phyloP scores from a whole-genome alignment of 2,329 filamentous ascomycete genomes.

The Talaromyces atroroseus region DNA sequence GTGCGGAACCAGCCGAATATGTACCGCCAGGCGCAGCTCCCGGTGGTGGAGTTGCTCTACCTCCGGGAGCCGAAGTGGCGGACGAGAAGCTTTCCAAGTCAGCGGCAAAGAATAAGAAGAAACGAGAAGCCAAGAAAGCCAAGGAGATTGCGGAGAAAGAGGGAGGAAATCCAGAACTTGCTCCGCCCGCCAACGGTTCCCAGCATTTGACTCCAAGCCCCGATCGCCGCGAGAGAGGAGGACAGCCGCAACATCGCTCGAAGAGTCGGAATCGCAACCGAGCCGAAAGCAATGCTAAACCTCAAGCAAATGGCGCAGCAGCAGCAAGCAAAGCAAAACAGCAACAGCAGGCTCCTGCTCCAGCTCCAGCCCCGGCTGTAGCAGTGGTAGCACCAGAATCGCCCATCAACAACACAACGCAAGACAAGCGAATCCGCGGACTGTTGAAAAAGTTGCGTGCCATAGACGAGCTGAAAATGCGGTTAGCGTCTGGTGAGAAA shows the following conservation, averaged over 20 bases:
- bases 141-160: constrained; percentile 69
- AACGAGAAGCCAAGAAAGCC: constrained; percentile 85
- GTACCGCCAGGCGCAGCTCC: constrained; percentile 65
- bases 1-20: constrained; percentile 66
- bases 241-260: constrained; percentile 3
- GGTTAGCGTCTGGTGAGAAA: constrained; percentile 89
- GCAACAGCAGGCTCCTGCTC: constrained; percentile 14
- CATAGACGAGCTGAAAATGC: constrained; percentile 97
- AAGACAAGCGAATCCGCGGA: constrained; percentile 89
- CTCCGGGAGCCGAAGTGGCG: constrained; percentile 55
- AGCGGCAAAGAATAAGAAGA: constrained; percentile 97
- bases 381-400: constrained; percentile 23
- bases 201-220: constrained; percentile 12
- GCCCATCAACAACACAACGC: constrained; percentile 55
- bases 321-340: constrained; percentile 17
- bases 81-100: constrained; percentile 76
- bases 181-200: constrained; percentile 48
- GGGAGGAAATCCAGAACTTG: constrained; percentile 50
- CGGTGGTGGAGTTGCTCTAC: constrained; percentile 60
- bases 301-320: constrained; percentile 5
- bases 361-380: constrained; percentile 20
- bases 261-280: constrained; percentile 15
- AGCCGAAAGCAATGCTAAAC: constrained; percentile 15
- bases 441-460: constrained; percentile 96
- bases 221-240: constrained; percentile 24